phyloP scores from a whole-genome alignment of 2,329 filamentous ascomycete species.

The Botrytis porri region DNA sequence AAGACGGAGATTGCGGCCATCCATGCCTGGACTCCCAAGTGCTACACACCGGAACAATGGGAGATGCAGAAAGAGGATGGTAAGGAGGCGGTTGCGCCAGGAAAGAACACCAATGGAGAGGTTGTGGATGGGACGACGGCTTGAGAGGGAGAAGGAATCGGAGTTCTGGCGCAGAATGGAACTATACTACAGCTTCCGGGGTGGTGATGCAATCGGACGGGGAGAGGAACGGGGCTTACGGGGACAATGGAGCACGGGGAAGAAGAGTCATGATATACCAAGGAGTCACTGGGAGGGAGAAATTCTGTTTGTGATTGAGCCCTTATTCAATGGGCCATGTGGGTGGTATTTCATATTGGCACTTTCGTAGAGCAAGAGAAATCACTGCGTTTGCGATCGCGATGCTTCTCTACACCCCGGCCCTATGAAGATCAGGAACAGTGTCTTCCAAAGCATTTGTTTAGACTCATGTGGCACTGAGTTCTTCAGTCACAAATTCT shows the following conservation, averaged over 20 bases:
- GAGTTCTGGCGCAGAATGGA: constrained; percentile 8
- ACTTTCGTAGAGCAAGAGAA: neutral
- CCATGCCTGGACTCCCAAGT: constrained; percentile 75
- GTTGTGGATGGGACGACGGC: constrained; percentile 36
- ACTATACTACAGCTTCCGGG: constrained; percentile 3
- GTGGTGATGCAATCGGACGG: neutral
- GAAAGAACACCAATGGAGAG: constrained; percentile 37
- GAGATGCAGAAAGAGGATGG: constrained; percentile 54
- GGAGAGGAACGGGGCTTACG: neutral
- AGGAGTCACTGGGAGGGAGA: neutral
- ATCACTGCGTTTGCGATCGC: neutral
- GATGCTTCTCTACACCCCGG: neutral
- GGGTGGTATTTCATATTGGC: neutral
- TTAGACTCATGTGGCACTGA: neutral
- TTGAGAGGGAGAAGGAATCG: constrained; percentile 25
- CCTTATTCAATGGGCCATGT: neutral
- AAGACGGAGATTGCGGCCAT: constrained; percentile 72
- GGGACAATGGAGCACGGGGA: neutral
- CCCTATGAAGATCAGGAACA: neutral
- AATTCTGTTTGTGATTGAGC: neutral
- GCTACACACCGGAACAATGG: constrained; percentile 72
- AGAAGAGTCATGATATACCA: neutral
- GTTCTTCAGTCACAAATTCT: neutral
- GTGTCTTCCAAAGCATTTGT: constrained; percentile 1
- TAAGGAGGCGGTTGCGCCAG: constrained; percentile 32